Percentiles rank a stretch among this genome's conserved stretches.
Conservation (phyloP, 148 eudicot genomes). For the Cornus controversa region DNA sequence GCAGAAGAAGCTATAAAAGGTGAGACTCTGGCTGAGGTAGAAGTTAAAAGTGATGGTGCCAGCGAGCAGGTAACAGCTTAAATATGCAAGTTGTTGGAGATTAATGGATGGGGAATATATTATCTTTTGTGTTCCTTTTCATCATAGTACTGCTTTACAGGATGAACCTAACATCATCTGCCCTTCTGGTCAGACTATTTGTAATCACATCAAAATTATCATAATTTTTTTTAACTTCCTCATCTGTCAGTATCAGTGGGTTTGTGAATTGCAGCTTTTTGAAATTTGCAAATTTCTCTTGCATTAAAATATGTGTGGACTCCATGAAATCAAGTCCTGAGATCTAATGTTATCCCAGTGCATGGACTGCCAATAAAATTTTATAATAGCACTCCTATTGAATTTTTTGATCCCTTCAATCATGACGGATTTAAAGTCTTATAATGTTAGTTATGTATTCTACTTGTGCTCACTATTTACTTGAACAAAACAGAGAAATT, state of each 20-base stretch:
- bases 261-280: constrained; percentile 4
- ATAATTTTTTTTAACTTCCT: background rate
- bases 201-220: constrained; percentile 7
- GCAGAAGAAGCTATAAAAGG: constrained; percentile 15
- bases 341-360: background rate
- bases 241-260: background rate
- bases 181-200: constrained; percentile 5
- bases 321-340: too few species aligned
- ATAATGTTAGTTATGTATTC: background rate
- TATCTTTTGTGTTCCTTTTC: constrained; percentile 1
- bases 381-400: background rate
- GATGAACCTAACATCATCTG: background rate
- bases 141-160: background rate
- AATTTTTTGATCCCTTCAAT: background rate
- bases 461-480: background rate
- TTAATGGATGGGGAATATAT: background rate
- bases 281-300: background rate
- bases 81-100: background rate
- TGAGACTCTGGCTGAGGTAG: constrained; percentile 14
- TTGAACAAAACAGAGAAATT: background rate
- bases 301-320: too few species aligned
- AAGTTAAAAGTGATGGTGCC: constrained; percentile 14
- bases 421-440: background rate
- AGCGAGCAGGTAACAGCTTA: constrained; percentile 13
- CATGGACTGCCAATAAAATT: background rate